A percentile compares a stretch with the other conserved stretches of the same genome.
phyloP scores from a whole-genome alignment of 108 stramenopile species.

The Nitzschia sp. region DNA sequence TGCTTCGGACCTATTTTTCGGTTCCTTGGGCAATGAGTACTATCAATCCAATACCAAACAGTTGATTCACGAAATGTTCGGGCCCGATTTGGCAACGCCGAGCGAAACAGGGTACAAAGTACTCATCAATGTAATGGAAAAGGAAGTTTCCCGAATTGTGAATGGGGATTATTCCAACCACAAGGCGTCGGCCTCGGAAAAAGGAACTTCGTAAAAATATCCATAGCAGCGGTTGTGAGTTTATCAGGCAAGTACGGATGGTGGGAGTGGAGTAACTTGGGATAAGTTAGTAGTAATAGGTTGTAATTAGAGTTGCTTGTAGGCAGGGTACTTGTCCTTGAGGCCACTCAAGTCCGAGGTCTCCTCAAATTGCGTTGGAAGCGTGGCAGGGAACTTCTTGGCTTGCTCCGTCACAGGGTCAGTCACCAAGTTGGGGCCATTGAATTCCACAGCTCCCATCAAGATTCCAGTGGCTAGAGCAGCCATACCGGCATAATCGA shows the following conservation, averaged over 20 bases:
- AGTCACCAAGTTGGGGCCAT: constrained; percentile 29
- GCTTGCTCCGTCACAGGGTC: constrained; percentile 26
- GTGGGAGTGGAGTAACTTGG: background rate
- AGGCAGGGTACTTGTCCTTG: constrained; percentile 56
- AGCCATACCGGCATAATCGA: constrained; percentile 41
- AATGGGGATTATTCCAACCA: constrained; percentile 30
- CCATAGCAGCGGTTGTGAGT: too few species aligned
- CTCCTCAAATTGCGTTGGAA: constrained; percentile 34
- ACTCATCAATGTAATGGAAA: constrained; percentile 17
- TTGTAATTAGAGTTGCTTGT: constrained; percentile 44
- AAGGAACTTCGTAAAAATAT: background rate
- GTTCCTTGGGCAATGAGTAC: constrained; percentile 29
- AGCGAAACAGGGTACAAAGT: constrained; percentile 28
- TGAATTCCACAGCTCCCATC: constrained; percentile 46
- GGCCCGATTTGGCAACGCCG: constrained; percentile 30
- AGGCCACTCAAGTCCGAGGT: constrained; percentile 36
- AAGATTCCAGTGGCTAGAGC: constrained; percentile 40
- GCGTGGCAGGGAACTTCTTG: constrained; percentile 25
- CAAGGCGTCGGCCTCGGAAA: constrained; percentile 16
- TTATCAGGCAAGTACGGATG: background rate
- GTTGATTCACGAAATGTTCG: constrained; percentile 36
- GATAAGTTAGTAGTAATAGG: too few species aligned
- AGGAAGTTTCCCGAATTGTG: constrained; percentile 31
- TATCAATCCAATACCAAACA: constrained; percentile 7
- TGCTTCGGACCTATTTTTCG: constrained; percentile 36